phyloP scores from a whole-genome alignment of 495 filamentous ascomycete species.

The Talaromyces stipitatus region DNA sequence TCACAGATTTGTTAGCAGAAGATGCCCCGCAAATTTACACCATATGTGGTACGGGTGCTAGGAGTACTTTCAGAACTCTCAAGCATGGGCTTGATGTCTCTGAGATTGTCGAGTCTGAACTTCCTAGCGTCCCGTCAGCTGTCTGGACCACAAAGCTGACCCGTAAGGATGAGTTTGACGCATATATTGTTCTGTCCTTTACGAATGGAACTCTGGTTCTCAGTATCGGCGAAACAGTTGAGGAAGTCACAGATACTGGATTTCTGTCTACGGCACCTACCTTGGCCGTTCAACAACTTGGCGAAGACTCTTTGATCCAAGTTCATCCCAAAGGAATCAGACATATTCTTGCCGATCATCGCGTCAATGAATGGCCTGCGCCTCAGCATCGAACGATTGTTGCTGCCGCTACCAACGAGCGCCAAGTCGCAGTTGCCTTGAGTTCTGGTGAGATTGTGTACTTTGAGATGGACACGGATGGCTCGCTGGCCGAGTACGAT shows the following conservation, averaged over 20 bases:
- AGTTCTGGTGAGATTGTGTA: slow-evolving; percentile 96
- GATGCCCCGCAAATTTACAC: slow-evolving; percentile 96
- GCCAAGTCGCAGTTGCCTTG: slow-evolving; percentile 86
- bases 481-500: slow-evolving; percentile 85
- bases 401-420: slow-evolving; percentile 88
- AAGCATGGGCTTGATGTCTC: slow-evolving; percentile 90
- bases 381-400: slow-evolving; percentile 92
- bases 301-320: slow-evolving; percentile 87
- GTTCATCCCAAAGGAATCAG: slow-evolving; percentile 92
- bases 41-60: slow-evolving; percentile 77
- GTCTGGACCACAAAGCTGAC: slow-evolving; percentile 94
- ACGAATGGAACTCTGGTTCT: slow-evolving; percentile 73
- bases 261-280: slow-evolving; percentile 84
- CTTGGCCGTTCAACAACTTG: slow-evolving; percentile 85
- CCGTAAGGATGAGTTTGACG: slow-evolving; percentile 77
- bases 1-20: slow-evolving; percentile 80
- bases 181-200: slow-evolving; percentile 65
- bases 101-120: slow-evolving; percentile 87
- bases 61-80: slow-evolving; percentile 81
- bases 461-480: slow-evolving; percentile 93
- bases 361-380: slow-evolving; percentile 89
- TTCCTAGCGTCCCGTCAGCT: slow-evolving; percentile 75
- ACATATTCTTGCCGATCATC: slow-evolving; percentile 71
- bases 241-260: slow-evolving; percentile 87
- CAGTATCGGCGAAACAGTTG: slow-evolving; percentile 92